Base-by-base conservation (phyloP, 2,329 filamentous ascomycete species). In the Fusarium sp. region DNA sequence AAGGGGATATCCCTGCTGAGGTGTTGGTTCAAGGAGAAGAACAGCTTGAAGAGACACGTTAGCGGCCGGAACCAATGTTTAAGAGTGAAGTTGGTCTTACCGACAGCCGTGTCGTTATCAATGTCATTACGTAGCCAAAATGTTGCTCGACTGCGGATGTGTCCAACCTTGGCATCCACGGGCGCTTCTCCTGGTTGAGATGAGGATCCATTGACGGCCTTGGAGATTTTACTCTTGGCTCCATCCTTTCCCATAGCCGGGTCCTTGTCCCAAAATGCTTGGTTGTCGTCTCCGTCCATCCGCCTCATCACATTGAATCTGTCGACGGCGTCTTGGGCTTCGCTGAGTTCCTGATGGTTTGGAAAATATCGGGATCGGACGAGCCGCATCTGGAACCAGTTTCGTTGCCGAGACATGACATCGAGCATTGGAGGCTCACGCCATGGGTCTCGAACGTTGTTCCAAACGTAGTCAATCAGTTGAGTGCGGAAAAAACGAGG, bases 11-110 rank as follows among this genome's bases (percentile, higher is more conserved):
- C 58, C 58, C 16, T 45, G 39, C 20, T 45, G 25, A 32, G 35
- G 58, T 4, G 58, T 61, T 45, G 58, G 58, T 5, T 61, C 58
- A 27, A 61, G 58, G 27, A 61, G 58, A 20, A 61, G 58, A 30
- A 61, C 41, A 18, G 39, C 58, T 61, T 43, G 37, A 43, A 43
- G 35, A 43, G 23, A 10, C 23, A 25, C 39, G 39, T 61, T 58
- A 58, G 35, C 13, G 23, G 18, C 9, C 14, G 10, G 34, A 25
- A 23, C 16, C 3, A 18, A 8, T 39, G 20, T 11, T 27, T 58
- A 16, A 11, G 14, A 32, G 1, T 9, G 18, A 32, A 8, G 34
- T 23, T 27, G 4, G 13, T 11, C 56, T 58, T 18, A 58, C 56
- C 56, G 23, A 58, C 35, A 9, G 34, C 32, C 6, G 34, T 45